Evolutionary conservation across 371 early-diverging fungal genomes (phyloP), one percentile per base, ranked within the genome.

Genomic region (Mucor circinelloides): DNA sequence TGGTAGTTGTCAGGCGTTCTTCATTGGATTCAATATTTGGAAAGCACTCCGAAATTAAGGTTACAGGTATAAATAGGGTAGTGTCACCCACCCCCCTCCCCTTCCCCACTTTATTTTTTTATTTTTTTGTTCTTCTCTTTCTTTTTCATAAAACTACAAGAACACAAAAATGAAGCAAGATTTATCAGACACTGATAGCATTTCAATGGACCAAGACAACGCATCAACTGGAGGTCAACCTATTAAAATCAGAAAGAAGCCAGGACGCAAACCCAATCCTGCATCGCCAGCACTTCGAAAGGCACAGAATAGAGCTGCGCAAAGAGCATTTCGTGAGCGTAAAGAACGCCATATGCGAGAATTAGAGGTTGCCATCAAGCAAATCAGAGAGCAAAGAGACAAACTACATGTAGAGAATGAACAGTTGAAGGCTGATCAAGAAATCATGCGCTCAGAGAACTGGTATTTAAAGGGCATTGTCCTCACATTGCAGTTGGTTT

Each of bases 261-360:
- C 96, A 3, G 96, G 96, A 2, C 80, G 96, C 25, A 94, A 94
- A 76, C 93, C 93, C 19, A 89, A 87, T 58, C 89, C 88, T 25
- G 87, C 88, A 17, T 87, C 88, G 2, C 89, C 87, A 19, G 88
- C 88, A 10, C 83, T 91, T 40, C 86, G 94, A 28, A 93, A 91
- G 52, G 92, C 90, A 25, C 94, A 93, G 71, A 93, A 93, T 75
- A 75, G 94, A 46, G 92, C 91, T 5, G 93, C 93, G 0, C 93
- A 93, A 74, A 81, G 93, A 25, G 93, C 93, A 2, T 93, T 93
- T 70, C 78, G 94, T 55, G 91, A 93, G 70, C 87, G 94, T 59
- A 92, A 91, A 75, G 91, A 93, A 70, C 75, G 85, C 50, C 90
- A 93, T 64, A 77, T 93, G 38, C 73, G 83, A 58, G 84, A 88